These are phyloP conservation scores for Silene uniflora DNA, from an alignment of 148 eudicot genomes.

Conservation along the genomic window DNA sequence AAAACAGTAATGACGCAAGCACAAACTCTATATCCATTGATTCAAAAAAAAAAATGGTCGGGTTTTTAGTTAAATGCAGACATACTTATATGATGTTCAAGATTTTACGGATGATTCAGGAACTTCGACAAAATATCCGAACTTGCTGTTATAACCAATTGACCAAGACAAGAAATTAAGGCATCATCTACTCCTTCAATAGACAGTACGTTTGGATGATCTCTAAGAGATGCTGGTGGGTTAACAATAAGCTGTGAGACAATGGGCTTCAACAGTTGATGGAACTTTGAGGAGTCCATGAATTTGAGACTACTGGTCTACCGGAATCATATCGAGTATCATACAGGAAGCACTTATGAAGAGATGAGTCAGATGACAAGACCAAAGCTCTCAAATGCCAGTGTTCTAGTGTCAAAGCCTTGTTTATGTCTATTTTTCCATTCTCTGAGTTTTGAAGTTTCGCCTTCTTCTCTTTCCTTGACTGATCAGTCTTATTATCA, in stretches of 20 bases:
- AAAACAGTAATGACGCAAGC: too few relatives aligned
- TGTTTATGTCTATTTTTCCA: conserved; percentile 24
- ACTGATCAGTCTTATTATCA: conserved; percentile 31
- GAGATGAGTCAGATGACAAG: conserved; percentile 65
- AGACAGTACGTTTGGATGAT: conserved; percentile 49
- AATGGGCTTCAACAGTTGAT: conserved; percentile 75
- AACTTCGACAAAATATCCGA: conserved; percentile 92
- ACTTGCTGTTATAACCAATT: conserved; percentile 88
- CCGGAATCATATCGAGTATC: conserved; percentile 80
- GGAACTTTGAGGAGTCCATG: conserved; percentile 71
- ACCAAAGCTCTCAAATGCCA: conserved; percentile 83
- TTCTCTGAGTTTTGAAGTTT: conserved; percentile 40
- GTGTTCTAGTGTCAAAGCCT: conserved; percentile 24
- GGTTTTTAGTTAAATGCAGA: too few relatives aligned
- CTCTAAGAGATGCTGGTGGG: conserved; percentile 59
- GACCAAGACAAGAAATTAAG: conserved; percentile 78
- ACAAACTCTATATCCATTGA: too few relatives aligned
- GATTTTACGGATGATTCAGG: too few relatives aligned
- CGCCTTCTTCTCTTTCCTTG: conserved; percentile 70
- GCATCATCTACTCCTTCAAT: conserved; percentile 64
- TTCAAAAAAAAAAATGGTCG: too few relatives aligned
- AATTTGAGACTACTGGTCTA: conserved; percentile 61
- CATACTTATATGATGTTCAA: too few relatives aligned
- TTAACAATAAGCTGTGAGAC: conserved; percentile 65
- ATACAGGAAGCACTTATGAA: conserved; percentile 85